Percentiles rank a stretch among this genome's conserved stretches.
These are phyloP conservation scores for Rhizophora mangle DNA, from an alignment of 345 rosid species.

Conservation along the genomic window DNA sequence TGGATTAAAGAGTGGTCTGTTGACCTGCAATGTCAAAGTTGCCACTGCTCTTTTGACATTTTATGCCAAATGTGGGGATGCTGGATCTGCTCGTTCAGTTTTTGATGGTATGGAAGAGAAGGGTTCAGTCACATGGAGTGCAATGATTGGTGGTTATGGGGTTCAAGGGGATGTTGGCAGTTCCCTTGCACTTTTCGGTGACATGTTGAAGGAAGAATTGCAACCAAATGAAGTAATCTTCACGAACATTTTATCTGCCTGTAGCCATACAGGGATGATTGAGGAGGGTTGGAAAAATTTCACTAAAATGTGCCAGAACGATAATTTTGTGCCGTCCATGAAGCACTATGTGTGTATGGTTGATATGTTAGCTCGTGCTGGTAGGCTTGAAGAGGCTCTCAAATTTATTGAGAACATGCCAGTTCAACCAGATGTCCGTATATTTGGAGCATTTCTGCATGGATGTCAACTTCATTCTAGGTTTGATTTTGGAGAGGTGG, in stretches of 20 bases:
- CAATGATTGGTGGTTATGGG: conserved; percentile 33
- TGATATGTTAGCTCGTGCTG: conserved; percentile 83
- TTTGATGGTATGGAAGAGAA: conserved; percentile 26
- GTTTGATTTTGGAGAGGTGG: conserved; percentile 75
- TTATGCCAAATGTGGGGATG: conserved; percentile 30
- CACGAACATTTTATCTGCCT: conserved; percentile 28
- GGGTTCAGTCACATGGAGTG: conserved; percentile 27
- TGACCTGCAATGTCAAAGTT: conserved; percentile 14
- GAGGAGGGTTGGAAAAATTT: conserved; percentile 72
- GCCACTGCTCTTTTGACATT: conserved; percentile 30
- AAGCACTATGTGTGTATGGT: conserved; percentile 80
- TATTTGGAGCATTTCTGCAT: conserved; percentile 79
- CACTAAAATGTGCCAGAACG: conserved; percentile 54
- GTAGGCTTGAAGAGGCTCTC: conserved; percentile 79
- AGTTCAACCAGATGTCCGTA: conserved; percentile 48
- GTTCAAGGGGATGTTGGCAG: conserved; percentile 19
- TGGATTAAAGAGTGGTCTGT: conserved; percentile 34
- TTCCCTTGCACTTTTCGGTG: conserved; percentile 22
- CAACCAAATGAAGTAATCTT: conserved; percentile 28
- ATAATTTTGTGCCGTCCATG: conserved; percentile 57
- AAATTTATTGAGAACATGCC: conserved; percentile 71
- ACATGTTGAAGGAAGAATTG: conserved; percentile 23
- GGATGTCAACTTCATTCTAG: conserved; percentile 85
- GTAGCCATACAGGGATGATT: conserved; percentile 67
- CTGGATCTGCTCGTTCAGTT: conserved; percentile 21